phyloP scores from a whole-genome alignment of 805 yeast species.

The Saturnispora silvae region DNA sequence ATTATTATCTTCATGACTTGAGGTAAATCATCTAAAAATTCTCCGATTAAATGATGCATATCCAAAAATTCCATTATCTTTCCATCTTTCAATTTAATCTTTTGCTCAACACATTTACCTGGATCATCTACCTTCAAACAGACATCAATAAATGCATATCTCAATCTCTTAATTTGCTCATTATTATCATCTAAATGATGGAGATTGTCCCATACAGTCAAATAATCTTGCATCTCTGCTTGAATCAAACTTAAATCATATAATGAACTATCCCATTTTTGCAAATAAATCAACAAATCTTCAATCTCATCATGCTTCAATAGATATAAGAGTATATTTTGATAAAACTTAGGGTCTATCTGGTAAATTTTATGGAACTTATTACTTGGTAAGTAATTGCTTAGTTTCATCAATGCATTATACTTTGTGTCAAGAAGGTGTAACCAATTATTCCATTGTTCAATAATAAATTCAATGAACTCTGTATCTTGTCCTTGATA shows the following conservation, averaged over 20 bases:
- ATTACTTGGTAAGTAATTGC: constrained; percentile 44
- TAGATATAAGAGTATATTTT: constrained; percentile 36
- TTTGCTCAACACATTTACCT: constrained; percentile 51
- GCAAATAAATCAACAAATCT: constrained; percentile 33
- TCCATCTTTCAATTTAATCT: constrained; percentile 45
- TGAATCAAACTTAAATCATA: constrained; percentile 39
- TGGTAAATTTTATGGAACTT: constrained; percentile 13
- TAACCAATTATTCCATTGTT: constrained; percentile 61
- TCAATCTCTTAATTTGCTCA: constrained; percentile 18
- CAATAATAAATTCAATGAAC: constrained; percentile 17
- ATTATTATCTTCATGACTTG: constrained; percentile 32
- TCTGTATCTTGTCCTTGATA: constrained; percentile 15
- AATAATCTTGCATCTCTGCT: constrained; percentile 36
- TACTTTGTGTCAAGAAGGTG: constrained; percentile 38
- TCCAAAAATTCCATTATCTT: constrained; percentile 48
- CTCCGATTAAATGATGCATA: constrained; percentile 49
- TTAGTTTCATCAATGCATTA: constrained; percentile 35
- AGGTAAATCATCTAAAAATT: constrained; percentile 40
- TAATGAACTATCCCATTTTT: constrained; percentile 47
- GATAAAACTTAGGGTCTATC: constrained; percentile 33
- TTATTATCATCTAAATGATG: not conserved
- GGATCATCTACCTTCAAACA: constrained; percentile 51
- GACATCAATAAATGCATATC: constrained; percentile 39
- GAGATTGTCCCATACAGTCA: constrained; percentile 23
- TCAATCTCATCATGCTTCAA: constrained; percentile 26